Conservation (phyloP, 1,284 basidiomycete genomes). For the Ganoderma boninense region DNA sequence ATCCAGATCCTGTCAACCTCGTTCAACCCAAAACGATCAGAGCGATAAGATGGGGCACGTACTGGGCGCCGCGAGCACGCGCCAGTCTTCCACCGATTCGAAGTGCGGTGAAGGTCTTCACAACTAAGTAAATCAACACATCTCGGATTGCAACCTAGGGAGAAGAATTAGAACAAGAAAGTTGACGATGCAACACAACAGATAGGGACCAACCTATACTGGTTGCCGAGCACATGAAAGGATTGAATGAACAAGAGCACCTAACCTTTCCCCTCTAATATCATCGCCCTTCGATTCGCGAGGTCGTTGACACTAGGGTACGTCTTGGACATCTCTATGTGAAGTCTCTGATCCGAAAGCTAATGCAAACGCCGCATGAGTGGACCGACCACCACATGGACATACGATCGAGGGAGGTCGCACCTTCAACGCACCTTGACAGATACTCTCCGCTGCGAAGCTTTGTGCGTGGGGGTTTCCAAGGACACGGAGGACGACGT, state of each 20-base stretch:
- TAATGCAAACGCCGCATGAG: slow-evolving; percentile 36
- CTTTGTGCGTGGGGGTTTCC: slow-evolving; percentile 93
- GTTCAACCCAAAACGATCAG: not conserved
- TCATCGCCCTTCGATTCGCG: not conserved
- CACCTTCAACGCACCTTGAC: slow-evolving; percentile 88
- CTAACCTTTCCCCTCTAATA: slow-evolving; percentile 17
- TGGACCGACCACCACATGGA: not conserved
- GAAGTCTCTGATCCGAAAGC: slow-evolving; percentile 72
- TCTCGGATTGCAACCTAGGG: not conserved
- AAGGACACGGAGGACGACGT: slow-evolving; percentile 81
- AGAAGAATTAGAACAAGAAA: slow-evolving; percentile 30
- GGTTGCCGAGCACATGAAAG: slow-evolving; percentile 1
- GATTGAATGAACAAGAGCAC: not conserved
- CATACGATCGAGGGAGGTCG: slow-evolving; percentile 35
- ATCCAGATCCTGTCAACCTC: not conserved
- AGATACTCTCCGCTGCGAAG: slow-evolving; percentile 78
- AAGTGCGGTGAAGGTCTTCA: no score
- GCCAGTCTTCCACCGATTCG: not conserved
- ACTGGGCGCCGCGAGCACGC: not conserved
- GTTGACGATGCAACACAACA: slow-evolving; percentile 19
- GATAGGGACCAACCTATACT: slow-evolving; percentile 21
- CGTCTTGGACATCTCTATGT: slow-evolving; percentile 78
- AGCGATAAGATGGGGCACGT: not conserved
- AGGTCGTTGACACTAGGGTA: slow-evolving; percentile 31
- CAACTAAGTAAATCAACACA: no score